Evolutionary conservation across 441 rosid species (phyloP), one percentile per base, ranked within the genome.

Genomic region (Aquilaria agallochum): DNA sequence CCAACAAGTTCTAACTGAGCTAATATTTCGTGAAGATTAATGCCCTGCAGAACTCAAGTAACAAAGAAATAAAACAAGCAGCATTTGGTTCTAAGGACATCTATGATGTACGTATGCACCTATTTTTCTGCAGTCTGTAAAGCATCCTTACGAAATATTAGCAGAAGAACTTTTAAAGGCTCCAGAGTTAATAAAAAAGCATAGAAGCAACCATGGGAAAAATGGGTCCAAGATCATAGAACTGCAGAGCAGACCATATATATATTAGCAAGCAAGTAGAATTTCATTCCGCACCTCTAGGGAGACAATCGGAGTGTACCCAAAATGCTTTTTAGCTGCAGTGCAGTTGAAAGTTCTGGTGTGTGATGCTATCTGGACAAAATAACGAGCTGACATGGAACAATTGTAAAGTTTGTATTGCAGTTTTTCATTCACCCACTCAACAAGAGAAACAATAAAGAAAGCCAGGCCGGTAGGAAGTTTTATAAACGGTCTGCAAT

Each of bases 291-390:
- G 77, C 78, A 94, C 99, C 65, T 80, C 81, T 60, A 81, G 77
- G 63, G 95, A 68, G 62, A 87, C 76, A 68, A 78, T 63, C 31
- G 96, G 96, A 34, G 80, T 69, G 74, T 91, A 94, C 56, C 88
- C 95, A 60, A 89, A 73, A 76, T 80, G 81, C 72, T 78, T 83
- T 65, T 64, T 80, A 62, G 97, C 97, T 53, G 89, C 92, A 72
- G 70, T 74, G 83, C 95, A 84, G 74, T 84, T 84, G 69, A 91
- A 89, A 71, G 96, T 89, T 76, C 96, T 86, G 36, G 83, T 82
- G 61, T 80, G 72, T 45, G 90, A 76, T 75, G 96, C 90, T 74
- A 87, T 48, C 56, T 77, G 80, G 70, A 83, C 65, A 70, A 79
- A 66, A 69, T 77, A 79, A 63, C 55, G 75, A 62, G 82, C 80